Base-by-base conservation (phyloP, 306 rosid genomes). In the Gastrolobium villosum region DNA sequence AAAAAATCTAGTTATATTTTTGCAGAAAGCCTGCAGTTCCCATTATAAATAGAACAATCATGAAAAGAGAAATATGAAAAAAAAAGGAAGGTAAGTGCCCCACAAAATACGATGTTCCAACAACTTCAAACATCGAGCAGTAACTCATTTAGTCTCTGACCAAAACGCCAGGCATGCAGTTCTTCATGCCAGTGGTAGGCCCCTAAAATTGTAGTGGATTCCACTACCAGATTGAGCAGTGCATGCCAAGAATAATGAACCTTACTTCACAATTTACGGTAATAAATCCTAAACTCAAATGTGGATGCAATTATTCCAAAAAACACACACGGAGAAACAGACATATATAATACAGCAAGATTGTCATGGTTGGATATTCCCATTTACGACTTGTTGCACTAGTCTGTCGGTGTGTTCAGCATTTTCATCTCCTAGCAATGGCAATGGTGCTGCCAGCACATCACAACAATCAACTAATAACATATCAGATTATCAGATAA, bases 161-260 rank as follows among this genome's bases (percentile, higher is more conserved):
- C 66, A 74, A 81, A 71, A 65, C n/a, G 77, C 40, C 72, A 56
- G 61, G 77, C 60, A 53, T 26, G 61, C 80, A 56, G 48, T 43
- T 62, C 39, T 55, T 46, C 67, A 30, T 49, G 78, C 48, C 68
- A 49, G 70, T 60, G 81, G 85, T 59, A 63, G 80, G 84, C 48
- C 83, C 77, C 37, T 75, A 37, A 43, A 40, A 52, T 46, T 60
- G 66, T 57, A 32, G 79, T 83, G 82, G 74, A 67, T 80, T 77
- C 68, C 66, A 60, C 26, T n/a, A 34, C 50, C 69, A 10, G 60
- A 49, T 67, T 65, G 61, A 61, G 41, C 35, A 32, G 36, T 20
- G n/a, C n/a, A n/a, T n/a, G 75, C 43, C 32, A 66, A 30, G 63
- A 31, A 56, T 15, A 56, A 44, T 41, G 43, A n/a, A 62, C 75